A percentile compares a stretch with the other conserved stretches of the same genome.
Evolutionary conservation across 768 basidiomycete genomes (phyloP).

Genomic region (Xerocomellus intermedius): DNA sequence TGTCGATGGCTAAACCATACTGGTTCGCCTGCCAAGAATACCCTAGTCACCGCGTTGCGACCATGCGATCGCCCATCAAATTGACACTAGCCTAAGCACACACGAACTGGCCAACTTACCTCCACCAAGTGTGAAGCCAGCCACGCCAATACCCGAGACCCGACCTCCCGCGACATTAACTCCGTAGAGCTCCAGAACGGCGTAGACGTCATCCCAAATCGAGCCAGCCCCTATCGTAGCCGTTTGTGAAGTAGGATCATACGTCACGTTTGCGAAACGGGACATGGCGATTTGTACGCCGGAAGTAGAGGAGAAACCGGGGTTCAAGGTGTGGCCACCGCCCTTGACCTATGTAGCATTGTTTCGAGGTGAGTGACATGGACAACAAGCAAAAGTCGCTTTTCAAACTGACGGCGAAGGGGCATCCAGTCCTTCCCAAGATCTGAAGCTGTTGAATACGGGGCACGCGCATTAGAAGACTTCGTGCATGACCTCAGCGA

Average conservation of each 20-base stretch:
- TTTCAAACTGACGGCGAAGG: constrained; percentile 49
- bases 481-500: background rate
- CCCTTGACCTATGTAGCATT: constrained; percentile 49
- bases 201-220: constrained; percentile 70
- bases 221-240: constrained; percentile 41
- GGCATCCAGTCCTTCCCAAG: constrained; percentile 41
- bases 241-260: constrained; percentile 39
- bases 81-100: background rate
- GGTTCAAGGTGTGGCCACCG: constrained; percentile 58
- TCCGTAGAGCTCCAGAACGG: constrained; percentile 45
- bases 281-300: constrained; percentile 61
- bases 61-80: constrained; percentile 8
- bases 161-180: constrained; percentile 61
- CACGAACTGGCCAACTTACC: constrained; percentile 30
- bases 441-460: constrained; percentile 42
- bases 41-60: constrained; percentile 35
- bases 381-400: background rate
- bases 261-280: constrained; percentile 45
- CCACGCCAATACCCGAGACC: constrained; percentile 57
- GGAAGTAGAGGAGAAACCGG: constrained; percentile 56
- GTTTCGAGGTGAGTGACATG: background rate
- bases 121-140: constrained; percentile 59
- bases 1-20: constrained; percentile 56
- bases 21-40: constrained; percentile 68
- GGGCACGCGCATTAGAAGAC: background rate